A percentile compares a stretch with the other conserved stretches of the same genome.
Evolutionary conservation across 2,329 filamentous ascomycete genomes (phyloP).

Genomic region (Trichoderma endophyticum): DNA sequence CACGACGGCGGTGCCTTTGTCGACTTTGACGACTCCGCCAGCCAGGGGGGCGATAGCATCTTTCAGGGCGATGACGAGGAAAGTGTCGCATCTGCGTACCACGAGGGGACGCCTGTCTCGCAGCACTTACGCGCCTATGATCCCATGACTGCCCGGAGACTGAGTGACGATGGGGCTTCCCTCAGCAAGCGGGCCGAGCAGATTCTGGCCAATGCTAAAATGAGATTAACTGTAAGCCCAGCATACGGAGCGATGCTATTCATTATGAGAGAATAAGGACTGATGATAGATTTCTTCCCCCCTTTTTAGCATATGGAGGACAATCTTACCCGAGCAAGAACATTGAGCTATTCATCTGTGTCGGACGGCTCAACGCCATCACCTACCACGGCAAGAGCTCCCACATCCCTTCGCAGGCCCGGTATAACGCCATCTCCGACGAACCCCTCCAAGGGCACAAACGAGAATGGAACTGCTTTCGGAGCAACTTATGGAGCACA

Average conservation of each 20-base stretch:
- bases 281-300: not conserved
- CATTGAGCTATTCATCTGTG: constrained; percentile 46
- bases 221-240: constrained; percentile 70
- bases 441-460: constrained; percentile 32
- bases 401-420: constrained; percentile 25
- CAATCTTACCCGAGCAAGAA: constrained; percentile 76
- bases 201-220: constrained; percentile 90
- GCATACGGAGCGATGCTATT: not conserved
- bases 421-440: constrained; percentile 19
- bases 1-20: constrained; percentile 50
- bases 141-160: constrained; percentile 20
- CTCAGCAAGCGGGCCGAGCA: constrained; percentile 81
- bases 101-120: constrained; percentile 42
- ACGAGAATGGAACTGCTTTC: constrained; percentile 31
- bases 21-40: constrained; percentile 61
- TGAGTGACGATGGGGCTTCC: constrained; percentile 58
- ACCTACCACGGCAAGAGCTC: constrained; percentile 41
- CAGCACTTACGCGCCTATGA: constrained; percentile 19
- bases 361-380: constrained; percentile 54
- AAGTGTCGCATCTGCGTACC: constrained; percentile 58
- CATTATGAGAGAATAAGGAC: not conserved
- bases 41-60: constrained; percentile 59
- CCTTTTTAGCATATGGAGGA: constrained; percentile 78
- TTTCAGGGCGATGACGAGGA: constrained; percentile 68
- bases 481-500: constrained; percentile 20